Base-by-base conservation (phyloP, 2,329 filamentous ascomycete species). In the Tolypocladium ovalisporum region DNA sequence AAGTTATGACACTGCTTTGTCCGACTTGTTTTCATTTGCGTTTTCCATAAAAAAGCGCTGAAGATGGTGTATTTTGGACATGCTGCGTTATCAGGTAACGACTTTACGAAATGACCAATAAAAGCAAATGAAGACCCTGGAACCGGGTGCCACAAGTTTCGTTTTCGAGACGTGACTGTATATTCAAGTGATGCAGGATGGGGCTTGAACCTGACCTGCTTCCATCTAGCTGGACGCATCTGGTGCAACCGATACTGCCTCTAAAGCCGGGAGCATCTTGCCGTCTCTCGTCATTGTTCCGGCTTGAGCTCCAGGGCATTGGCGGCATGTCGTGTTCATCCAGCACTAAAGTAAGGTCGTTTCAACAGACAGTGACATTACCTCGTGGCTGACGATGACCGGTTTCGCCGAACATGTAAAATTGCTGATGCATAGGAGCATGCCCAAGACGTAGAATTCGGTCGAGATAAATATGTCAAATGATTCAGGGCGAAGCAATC, bases 31-130 rank as follows among this genome's bases (percentile, higher is more conserved):
- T 63, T 64, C 59, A 56, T 63, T 63, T 54, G 52, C 52, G 63
- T 58, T 59, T 61, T 59, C 62, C 56, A 59, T 63, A 57, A 58
- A 67, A 65, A 66, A 66, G 63, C 64, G 64, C 64, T 60, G 61
- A 65, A 68, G 65, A 67, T 57, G 62, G 54, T 61, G 65, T 68
- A 64, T 68, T 62, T 69, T 70, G 66, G 66, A 68, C 64, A 64
- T 66, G 66, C 67, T 69, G 65, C 63, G 67, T 69, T 68, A 65
- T 62, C 70, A 70, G 68, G 67, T 73, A 68, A 73, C 70, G 71
- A 73, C 57, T 72, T 60, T 69, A 73, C 66, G 70, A 72, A 67
- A 64, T 59, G 69, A 70, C 68, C 66, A 72, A 72, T 69, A 71
- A 73, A 73, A 73, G 66, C 64, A 65, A 62, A 65, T 66, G 27